phyloP scores from a whole-genome alignment of 2,329 filamentous ascomycete genomes.

The Geoglossum cookeanum region DNA sequence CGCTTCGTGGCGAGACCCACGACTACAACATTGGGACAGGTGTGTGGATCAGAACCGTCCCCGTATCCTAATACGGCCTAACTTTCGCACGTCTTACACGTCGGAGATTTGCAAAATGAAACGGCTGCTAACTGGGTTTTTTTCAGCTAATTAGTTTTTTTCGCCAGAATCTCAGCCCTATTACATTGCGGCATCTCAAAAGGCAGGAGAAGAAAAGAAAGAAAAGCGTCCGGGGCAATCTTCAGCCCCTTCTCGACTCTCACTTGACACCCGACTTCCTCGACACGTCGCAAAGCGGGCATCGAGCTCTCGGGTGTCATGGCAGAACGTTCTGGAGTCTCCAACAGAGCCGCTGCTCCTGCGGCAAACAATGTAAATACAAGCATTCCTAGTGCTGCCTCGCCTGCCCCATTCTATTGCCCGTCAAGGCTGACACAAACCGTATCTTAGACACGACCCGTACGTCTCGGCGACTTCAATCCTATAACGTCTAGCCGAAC shows the following conservation, averaged over 20 bases:
- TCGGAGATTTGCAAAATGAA: background rate
- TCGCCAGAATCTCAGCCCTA: constrained; percentile 1
- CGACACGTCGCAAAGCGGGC: background rate
- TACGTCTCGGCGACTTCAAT: background rate
- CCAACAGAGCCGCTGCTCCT: background rate
- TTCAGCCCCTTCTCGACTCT: background rate
- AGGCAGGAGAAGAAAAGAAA: background rate
- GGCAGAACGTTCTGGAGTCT: background rate
- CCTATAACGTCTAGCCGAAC: background rate
- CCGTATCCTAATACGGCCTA: background rate
- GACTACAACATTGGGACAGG: background rate
- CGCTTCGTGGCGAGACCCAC: background rate
- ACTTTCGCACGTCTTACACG: background rate
- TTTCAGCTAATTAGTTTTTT: constrained; percentile 3
- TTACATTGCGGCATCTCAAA: background rate
- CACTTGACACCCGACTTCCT: background rate
- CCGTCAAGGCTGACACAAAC: background rate
- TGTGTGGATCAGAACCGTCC: background rate
- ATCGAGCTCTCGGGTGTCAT: background rate
- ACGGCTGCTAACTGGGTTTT: background rate
- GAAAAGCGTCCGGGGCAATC: background rate
- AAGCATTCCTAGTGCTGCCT: no score
- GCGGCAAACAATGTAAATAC: background rate
- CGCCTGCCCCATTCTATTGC: background rate
- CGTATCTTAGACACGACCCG: background rate